Percentiles rank a stretch among this genome's conserved stretches.
Evolutionary conservation across 345 rosid species (phyloP).

Genomic region (Psidium friedrichsthalianum): DNA sequence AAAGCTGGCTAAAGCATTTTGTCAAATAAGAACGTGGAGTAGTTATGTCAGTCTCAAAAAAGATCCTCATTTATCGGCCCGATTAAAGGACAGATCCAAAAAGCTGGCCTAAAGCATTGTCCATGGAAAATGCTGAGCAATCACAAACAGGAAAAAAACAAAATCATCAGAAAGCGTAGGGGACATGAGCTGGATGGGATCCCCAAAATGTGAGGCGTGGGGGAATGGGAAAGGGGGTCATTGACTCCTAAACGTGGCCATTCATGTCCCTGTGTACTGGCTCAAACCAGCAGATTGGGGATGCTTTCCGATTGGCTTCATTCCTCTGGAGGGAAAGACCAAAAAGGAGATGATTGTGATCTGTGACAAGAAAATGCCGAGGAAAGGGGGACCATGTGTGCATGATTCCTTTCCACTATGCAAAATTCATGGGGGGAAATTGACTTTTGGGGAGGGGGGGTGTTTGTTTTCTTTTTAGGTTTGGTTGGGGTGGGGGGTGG

Average conservation of each 20-base stretch:
- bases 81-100: no score
- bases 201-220: not conserved
- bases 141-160: not conserved
- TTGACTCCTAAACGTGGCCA: not conserved
- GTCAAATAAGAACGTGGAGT: no score
- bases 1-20: no score
- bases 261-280: not conserved
- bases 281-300: not conserved
- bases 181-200: not conserved
- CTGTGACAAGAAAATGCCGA: not conserved
- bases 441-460: no score
- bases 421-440: not conserved
- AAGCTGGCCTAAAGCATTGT: not conserved
- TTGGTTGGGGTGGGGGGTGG: no score
- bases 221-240: not conserved
- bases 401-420: not conserved
- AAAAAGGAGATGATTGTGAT: not conserved
- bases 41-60: no score
- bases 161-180: not conserved
- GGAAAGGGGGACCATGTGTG: not conserved
- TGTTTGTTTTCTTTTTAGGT: no score
- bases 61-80: no score
- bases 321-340: not conserved
- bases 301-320: not conserved
- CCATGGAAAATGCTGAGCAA: not conserved